Conservation (phyloP, 2,329 filamentous ascomycete genomes). For the Pyrenochaeta sp. region DNA sequence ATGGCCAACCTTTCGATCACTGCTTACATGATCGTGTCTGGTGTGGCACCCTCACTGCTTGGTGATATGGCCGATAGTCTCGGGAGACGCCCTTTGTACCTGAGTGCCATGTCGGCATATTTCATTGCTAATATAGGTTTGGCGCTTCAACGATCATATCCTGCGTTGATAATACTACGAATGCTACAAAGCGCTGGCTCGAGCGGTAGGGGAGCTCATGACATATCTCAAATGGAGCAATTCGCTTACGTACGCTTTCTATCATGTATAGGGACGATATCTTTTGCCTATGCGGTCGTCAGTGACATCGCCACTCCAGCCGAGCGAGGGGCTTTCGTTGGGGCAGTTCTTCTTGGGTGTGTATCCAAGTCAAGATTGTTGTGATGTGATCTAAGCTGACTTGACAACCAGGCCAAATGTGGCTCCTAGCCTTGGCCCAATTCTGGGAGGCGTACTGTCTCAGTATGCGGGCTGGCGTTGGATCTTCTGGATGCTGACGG, state of each 20-base stretch:
- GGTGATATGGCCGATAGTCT: conserved; percentile 52
- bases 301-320: conserved; percentile 53
- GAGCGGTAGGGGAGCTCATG: no score
- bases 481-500: conserved; percentile 63
- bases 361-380: no score
- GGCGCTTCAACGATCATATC: conserved; percentile 50
- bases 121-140: conserved; percentile 53
- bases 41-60: conserved; percentile 54
- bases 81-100: conserved; percentile 53
- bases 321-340: conserved; percentile 55
- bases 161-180: conserved; percentile 51
- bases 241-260: no score
- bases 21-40: conserved; percentile 48
- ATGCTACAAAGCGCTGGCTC: conserved; percentile 56
- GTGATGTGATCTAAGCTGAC: no score
- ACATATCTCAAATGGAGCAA: no score
- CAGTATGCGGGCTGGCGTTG: conserved; percentile 60
- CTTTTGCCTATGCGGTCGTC: conserved; percentile 54
- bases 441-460: conserved; percentile 60
- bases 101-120: conserved; percentile 52
- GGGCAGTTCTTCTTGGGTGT: conserved; percentile 51
- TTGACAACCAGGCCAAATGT: no score
- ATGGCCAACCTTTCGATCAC: conserved; percentile 56
- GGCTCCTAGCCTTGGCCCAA: conserved; percentile 56
- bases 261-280: no score